Evolutionary conservation across 1,284 basidiomycete genomes (phyloP), one percentile per base, ranked within the genome.

Genomic region (Heimioporus punctisporus): DNA sequence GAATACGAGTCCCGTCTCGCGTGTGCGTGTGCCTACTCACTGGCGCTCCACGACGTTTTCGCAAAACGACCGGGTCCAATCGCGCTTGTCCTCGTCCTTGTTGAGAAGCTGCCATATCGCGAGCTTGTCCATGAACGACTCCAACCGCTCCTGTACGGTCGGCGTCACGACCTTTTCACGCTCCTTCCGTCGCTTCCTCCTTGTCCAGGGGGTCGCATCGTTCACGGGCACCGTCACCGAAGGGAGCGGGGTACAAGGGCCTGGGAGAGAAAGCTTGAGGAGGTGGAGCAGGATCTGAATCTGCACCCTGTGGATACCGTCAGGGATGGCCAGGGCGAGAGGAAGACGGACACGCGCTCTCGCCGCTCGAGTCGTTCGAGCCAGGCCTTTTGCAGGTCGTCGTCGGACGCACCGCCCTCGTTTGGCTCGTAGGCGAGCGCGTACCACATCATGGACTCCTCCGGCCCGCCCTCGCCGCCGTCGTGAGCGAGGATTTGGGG

Each of bases 361-460:
- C 88, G 80, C 62, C 78, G 74, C 71, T 91, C 89, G 74, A 91
- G 79, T 46, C 79, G 74, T 48, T 84, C 78, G 31, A 90, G 70
- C 80, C 86, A 88, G 7, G 58, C 58, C 17, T 73, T 65, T 43
- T 79, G 76, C 78, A 84, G 87, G 50, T 71, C 72, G 42, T 80
- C 80, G 54, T 85, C 78, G 41, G 45, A 30, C 44, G 57, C 56
- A 14, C 56, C 52, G 26, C 52, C 52, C n/a, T 63, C 59, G n/a
- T 64, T 63, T 14, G 70, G 69, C 64, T 88, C 88, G 64, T 86
- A 77, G 43, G 76, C 76, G 26, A 85, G 70, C 0, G 82, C 79
- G 57, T 81, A 90, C 85, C 85, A 89, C 86, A 91, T 86, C 77
- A 88, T 84, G 5, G 76, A 77, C 55, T 87, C 85, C 59, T 91